These are phyloP conservation scores for Thielaviopsis euricoi DNA, from an alignment of 2,329 filamentous ascomycete species.

Conservation along the genomic window DNA sequence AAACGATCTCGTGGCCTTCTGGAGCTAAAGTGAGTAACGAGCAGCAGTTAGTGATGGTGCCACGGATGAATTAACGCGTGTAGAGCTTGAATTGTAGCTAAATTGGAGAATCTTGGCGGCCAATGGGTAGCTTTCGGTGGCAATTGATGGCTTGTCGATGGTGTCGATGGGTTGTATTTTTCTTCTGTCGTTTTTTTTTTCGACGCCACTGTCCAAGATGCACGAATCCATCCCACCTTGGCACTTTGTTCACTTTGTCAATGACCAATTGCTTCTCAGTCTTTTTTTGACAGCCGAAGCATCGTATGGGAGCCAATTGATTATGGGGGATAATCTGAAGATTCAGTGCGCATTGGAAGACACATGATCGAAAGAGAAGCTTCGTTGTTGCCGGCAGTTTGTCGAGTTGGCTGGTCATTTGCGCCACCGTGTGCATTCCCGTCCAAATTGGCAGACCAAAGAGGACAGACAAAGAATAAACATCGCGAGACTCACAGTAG, in stretches of 20 bases:
- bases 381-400: not conserved
- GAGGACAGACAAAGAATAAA: constrained; percentile 14
- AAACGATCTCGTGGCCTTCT: constrained; percentile 31
- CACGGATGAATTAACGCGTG: not conserved
- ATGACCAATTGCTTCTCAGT: not conserved
- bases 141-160: not conserved
- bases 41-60: not conserved
- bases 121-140: not conserved
- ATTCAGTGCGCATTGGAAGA: not conserved
- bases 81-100: not conserved
- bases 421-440: not conserved
- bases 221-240: constrained; percentile 7
- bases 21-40: not conserved
- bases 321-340: not conserved
- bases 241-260: not conserved
- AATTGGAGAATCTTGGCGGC: not conserved
- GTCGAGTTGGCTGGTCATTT: not conserved
- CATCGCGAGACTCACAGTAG: constrained; percentile 32
- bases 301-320: not conserved
- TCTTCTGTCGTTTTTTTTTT: not conserved
- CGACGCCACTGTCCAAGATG: not conserved
- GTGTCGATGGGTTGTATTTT: not conserved
- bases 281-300: not conserved
- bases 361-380: constrained; percentile 8
- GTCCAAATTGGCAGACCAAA: constrained; percentile 11